Evolutionary conservation across 495 filamentous ascomycete genomes (phyloP).

Genomic region (Evansstolkia leycettana): DNA sequence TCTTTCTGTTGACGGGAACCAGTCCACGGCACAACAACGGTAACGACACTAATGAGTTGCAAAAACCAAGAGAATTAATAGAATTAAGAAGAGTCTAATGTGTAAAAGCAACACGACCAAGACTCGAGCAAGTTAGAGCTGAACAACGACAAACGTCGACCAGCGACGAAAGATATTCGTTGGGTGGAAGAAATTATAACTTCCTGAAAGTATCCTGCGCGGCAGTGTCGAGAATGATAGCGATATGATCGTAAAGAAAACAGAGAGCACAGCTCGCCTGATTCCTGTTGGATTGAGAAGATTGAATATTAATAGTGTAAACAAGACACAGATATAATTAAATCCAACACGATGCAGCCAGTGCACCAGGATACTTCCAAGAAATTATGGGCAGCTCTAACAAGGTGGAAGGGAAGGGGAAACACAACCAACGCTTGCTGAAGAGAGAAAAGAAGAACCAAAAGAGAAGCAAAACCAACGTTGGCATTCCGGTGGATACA

Average conservation of each 20-base stretch:
- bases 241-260: too few relatives aligned
- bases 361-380: conserved; percentile 36
- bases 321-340: conserved; percentile 43
- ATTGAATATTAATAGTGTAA: conserved; percentile 17
- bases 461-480: conserved; percentile 6
- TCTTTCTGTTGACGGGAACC: conserved; percentile 11
- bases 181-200: conserved; percentile 13
- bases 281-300: conserved; percentile 13
- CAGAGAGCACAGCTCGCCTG: conserved; percentile 38
- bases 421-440: conserved; percentile 57
- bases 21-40: conserved; percentile 15
- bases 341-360: conserved; percentile 35
- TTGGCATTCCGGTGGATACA: too few relatives aligned
- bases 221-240: too few relatives aligned
- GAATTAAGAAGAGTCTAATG: conserved; percentile 7
- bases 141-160: conserved; percentile 34
- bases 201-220: conserved; percentile 18
- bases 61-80: conserved; percentile 11
- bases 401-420: conserved; percentile 10
- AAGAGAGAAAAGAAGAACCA: conserved; percentile 38
- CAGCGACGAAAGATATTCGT: conserved; percentile 33
- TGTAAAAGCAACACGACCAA: conserved; percentile 11
- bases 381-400: conserved; percentile 43
- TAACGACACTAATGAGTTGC: conserved; percentile 13
- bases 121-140: conserved; percentile 47